phyloP scores from a whole-genome alignment of 140 eudicot genomes.

The Ambrosia hybrid region DNA sequence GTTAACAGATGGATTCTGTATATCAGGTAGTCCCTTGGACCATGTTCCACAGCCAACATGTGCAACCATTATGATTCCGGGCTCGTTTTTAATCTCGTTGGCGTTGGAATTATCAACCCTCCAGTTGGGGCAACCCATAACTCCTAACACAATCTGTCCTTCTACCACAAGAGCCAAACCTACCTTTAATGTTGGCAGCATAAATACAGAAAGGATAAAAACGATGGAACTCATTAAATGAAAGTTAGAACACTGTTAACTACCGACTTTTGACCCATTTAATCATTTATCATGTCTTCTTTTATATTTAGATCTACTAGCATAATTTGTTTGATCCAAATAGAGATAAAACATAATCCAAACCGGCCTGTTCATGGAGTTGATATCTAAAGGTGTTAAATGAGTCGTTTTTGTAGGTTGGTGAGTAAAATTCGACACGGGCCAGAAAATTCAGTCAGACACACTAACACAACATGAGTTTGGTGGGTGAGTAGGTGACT shows the following conservation, averaged over 20 bases:
- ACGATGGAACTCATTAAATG: background rate
- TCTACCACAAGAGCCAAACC: conserved; percentile 95
- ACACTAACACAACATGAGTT: no score
- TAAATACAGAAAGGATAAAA: background rate
- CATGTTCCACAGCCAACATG: conserved; percentile 97
- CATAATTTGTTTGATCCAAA: background rate
- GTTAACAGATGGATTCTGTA: conserved; percentile 18
- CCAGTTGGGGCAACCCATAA: conserved; percentile 99
- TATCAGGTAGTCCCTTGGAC: conserved; percentile 47
- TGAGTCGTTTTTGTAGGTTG: no score
- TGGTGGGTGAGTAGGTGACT: no score
- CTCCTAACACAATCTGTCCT: conserved; percentile 87
- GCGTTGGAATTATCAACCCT: conserved; percentile 28
- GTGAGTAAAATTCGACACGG: no score
- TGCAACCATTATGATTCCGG: conserved; percentile 77
- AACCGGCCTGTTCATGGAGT: background rate
- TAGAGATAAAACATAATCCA: background rate
- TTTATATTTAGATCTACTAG: background rate
- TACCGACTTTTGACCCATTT: background rate
- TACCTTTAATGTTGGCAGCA: conserved; percentile 52
- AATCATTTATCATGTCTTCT: background rate
- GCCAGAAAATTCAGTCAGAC: no score
- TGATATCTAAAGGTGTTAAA: no score
- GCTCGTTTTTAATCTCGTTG: conserved; percentile 27
- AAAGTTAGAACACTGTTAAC: no score